Conservation (phyloP, 768 basidiomycete genomes). For the Calvatia gigantea region DNA sequence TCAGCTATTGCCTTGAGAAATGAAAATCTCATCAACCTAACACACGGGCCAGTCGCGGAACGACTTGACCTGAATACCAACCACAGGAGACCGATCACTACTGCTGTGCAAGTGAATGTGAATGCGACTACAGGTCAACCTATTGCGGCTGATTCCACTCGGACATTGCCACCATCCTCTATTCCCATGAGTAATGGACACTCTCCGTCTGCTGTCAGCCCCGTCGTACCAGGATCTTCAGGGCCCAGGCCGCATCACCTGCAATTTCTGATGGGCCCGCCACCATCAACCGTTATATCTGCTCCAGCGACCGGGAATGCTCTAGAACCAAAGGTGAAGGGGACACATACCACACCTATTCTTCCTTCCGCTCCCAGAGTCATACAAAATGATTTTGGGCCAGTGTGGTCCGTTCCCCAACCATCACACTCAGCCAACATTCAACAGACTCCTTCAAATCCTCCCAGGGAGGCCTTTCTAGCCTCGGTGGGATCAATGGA, state of each 20-base stretch:
- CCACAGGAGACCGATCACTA: neutral
- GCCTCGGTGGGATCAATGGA: neutral
- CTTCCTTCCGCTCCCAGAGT: neutral
- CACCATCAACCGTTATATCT: neutral
- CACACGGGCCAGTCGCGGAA: neutral
- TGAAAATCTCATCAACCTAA: neutral
- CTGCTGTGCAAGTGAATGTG: neutral
- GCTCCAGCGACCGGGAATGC: neutral
- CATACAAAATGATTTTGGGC: neutral
- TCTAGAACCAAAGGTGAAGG: neutral
- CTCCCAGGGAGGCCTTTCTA: neutral
- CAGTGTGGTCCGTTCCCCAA: neutral
- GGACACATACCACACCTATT: neutral
- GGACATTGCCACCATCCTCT: slow-evolving; percentile 24
- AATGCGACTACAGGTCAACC: neutral
- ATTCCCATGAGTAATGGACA: slow-evolving; percentile 35
- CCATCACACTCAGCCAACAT: neutral
- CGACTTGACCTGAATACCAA: neutral
- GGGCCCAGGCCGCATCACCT: neutral
- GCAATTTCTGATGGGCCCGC: neutral
- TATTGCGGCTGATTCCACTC: neutral
- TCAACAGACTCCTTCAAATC: neutral
- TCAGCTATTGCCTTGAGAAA: neutral
- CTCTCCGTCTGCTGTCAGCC: neutral
- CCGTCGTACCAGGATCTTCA: neutral